These are phyloP conservation scores for Daldinia childiae DNA, from an alignment of 495 filamentous ascomycete genomes.

Conservation along the genomic window DNA sequence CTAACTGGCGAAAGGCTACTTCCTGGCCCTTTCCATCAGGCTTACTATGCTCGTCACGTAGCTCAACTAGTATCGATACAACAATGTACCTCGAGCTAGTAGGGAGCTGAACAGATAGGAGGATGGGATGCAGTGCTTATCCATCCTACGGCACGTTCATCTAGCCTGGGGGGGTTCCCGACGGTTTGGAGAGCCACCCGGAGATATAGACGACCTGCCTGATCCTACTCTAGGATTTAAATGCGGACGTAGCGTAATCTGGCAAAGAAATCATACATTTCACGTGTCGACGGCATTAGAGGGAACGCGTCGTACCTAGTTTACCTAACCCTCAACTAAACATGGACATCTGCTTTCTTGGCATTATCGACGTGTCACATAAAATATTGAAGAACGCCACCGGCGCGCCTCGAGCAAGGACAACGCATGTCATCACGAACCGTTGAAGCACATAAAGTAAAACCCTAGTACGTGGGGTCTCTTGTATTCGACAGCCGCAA, in stretches of 20 bases:
- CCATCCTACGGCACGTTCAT: constrained; percentile 28
- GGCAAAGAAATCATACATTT: constrained; percentile 2
- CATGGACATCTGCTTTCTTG: not conserved
- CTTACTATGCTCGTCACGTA: constrained; percentile 25
- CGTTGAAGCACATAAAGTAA: not conserved
- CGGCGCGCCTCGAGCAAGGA: not conserved
- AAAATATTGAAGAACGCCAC: not conserved
- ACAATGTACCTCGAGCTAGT: constrained; percentile 5
- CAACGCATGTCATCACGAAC: not conserved
- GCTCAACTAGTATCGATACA: not conserved
- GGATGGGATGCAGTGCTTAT: constrained; percentile 16
- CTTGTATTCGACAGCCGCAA: constrained; percentile 11
- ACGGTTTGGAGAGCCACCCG: constrained; percentile 5
- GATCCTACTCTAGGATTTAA: not conserved
- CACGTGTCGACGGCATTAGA: constrained; percentile 2
- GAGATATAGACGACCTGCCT: constrained; percentile 7
- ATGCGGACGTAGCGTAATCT: not conserved
- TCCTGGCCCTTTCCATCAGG: not conserved
- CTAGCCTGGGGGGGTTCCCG: constrained; percentile 6
- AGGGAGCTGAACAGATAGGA: not conserved
- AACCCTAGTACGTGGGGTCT: constrained; percentile 8
- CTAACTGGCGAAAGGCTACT: not conserved
- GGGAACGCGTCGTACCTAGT: constrained; percentile 1
- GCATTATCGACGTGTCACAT: not conserved
- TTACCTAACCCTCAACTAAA: not conserved